Evolutionary conservation across 257 asterid genomes (phyloP), one percentile per base, ranked within the genome.

Genomic region (Scutellaria galericulata): DNA sequence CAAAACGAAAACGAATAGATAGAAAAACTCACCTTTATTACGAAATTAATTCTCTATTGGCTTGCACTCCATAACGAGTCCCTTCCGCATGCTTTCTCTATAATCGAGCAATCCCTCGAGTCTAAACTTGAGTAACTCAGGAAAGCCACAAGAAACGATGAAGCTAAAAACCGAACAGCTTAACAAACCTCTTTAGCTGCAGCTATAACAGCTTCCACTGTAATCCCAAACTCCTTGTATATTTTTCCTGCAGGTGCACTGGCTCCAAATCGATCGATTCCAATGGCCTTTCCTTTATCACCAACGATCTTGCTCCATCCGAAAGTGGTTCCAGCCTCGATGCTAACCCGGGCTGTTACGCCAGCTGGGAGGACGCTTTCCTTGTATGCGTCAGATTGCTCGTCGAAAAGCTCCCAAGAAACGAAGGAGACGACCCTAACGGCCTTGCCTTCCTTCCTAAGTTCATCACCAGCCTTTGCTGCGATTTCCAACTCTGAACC

Each of bases 401-500:
- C 92, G 10, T 82, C 89, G 15, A 81, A 92, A 42, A 90, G 96
- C 85, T 88, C 96, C 97, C 96, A 90, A 37, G 84, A 86, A 78
- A 88, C 94, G 0, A 90, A 79, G 3, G 97, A 90, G 69, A 92
- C 97, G 3, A 92, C 97, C 73, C 98, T 83, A 37, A 90, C 95
- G 0, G 86, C 70, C 74, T 83, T 92, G 7, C 97, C 98, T 78
- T 88, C 98, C 80, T 83, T 86, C 77, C 96, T 87, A 13, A 89
- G 81, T 61, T 82, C 92, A 5, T 87, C 96, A 7, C 80, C 96
- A 18, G 94, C 96, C 75, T 84, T 86, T 10, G 82, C 90, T 24
- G 90, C 94, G 70, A 89, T 89, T 75, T 89, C 96, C 86, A 89
- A 65, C 82, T 89, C 96, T 0, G 96, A 89, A 62, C 96, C 96